Base-by-base conservation (phyloP, 176 grass and related monocot genomes). In the Guadua angustifolia region DNA sequence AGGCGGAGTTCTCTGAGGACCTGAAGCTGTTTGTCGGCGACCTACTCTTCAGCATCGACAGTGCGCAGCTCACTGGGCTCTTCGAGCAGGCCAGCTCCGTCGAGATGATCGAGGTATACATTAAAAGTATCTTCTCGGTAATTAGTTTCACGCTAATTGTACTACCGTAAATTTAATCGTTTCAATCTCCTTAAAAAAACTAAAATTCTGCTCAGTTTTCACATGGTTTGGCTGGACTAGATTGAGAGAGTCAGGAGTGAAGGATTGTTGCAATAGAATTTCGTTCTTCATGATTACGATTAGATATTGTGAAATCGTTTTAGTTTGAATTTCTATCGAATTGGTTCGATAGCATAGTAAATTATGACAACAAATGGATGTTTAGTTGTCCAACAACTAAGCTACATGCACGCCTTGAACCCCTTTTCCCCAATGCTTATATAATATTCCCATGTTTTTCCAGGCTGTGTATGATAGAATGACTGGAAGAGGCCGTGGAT, bases 11-110 rank as follows among this genome's bases (percentile, higher is more conserved):
- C n/a, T n/a, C n/a, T 22, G 84, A 86, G 80, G 93, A 99, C 38
- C 70, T 87, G 33, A 99, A 92, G 81, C 81, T 99, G 43, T 99
- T 99, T 73, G 96, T 99, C 29, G 96, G 96, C 38, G 95, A 99
- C 82, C 91, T 99, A 4, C 88, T 93, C 6, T 99, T 95, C 83
- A 90, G 63, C 72, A 89, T 99, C 71, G 96, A 99, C 85, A 99
- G 96, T 69, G 76, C 93, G 22, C 89, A 94, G 90, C 94, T 99
- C 60, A 93, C 96, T 5, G 91, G 88, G 39, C 89, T 99, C 56
- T 99, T 99, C 70, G 89, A 93, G 66, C 80, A 91, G 61, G 91
- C 80, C 22, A 93, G 96, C 62, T 88, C 87, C 69, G 96, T 99
- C 71, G 96, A 99, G 83, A 99, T 94, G 91, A 93, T 95, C 43